Conservation (phyloP, 805 yeast species). For the Zygosaccharomyces siamensis region DNA sequence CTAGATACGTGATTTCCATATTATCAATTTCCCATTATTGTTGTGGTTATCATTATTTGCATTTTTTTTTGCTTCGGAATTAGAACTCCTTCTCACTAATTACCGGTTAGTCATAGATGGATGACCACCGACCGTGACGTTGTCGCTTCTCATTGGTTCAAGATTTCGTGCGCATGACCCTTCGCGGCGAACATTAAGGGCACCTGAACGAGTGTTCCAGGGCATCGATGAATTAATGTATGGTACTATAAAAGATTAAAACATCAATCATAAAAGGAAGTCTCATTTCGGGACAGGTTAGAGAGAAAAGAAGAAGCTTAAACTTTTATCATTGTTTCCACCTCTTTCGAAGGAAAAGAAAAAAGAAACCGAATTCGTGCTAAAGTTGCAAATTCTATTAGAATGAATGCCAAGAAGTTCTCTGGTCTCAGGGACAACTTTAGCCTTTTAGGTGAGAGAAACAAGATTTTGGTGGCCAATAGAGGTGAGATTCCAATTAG, state of each 20-base stretch:
- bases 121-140: slow-evolving; percentile 10
- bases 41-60: too few relatives aligned
- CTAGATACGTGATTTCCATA: neutral
- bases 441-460: slow-evolving; percentile 37
- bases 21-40: neutral
- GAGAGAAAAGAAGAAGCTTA: neutral
- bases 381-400: neutral
- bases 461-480: slow-evolving; percentile 72
- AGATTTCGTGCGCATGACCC: neutral
- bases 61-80: slow-evolving; percentile 1
- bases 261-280: neutral
- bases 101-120: slow-evolving; percentile 9
- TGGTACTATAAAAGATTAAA: neutral
- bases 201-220: slow-evolving; percentile 1
- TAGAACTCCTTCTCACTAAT: neutral
- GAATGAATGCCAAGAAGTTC: slow-evolving; percentile 21
- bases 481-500: slow-evolving; percentile 83
- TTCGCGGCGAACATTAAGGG: neutral
- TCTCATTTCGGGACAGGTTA: neutral
- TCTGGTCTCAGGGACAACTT: slow-evolving; percentile 34
- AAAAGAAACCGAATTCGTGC: neutral
- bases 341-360: neutral
- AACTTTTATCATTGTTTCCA: neutral
- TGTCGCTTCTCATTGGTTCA: slow-evolving; percentile 9
- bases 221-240: neutral